Base-by-base conservation (phyloP, 78 protist genomes). In the Bodo saltans region DNA sequence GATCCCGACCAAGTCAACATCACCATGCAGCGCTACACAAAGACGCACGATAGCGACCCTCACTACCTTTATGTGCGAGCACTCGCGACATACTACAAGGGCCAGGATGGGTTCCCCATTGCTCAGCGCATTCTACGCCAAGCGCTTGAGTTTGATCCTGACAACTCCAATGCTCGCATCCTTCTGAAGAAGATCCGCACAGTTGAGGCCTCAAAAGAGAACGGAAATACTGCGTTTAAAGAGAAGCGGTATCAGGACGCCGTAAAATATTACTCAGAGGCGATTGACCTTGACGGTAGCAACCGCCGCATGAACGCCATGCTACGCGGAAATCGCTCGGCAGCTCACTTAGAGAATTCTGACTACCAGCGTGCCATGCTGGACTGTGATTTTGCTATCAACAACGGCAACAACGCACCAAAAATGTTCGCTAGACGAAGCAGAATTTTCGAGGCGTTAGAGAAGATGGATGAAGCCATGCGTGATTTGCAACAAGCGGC, bases 201-300 rank as follows among this genome's bases (percentile, higher is more conserved):
- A 42, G 8, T 83, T 25, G 87, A 83, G 69, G 67, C n/a, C 11
- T 12, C 17, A 32, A 85, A 85, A 33, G 60, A 72, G 25, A 84
- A 17, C 30, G 88, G 78, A 12, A 85, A 85, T 52, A 72, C 75
- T 17, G 21, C 37, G 35, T 85, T 85, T 72, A 74, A 85, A 33
- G 33, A n/a, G 29, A 2, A 40, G 29, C 26, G 52, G 1, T 78
- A n/a, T 30, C 42, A 75, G 42, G 76, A 85, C 68, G 88, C 88
- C 37, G 67, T 35, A 1, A 83, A 85, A 4, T 78, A 85, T 41
- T 85, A 85, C 74, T 34, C 84, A 35, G 78, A 79, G 4, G 88
- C 83, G 30, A 72, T 85, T 8, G 42, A 1, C 42, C 12, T 85
- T 52, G 83, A 72, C 78, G 79, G 83, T 3, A 11, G 11, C 35